These are phyloP conservation scores for Hibiscus syriacus DNA, from an alignment of 345 rosid species.

Conservation along the genomic window DNA sequence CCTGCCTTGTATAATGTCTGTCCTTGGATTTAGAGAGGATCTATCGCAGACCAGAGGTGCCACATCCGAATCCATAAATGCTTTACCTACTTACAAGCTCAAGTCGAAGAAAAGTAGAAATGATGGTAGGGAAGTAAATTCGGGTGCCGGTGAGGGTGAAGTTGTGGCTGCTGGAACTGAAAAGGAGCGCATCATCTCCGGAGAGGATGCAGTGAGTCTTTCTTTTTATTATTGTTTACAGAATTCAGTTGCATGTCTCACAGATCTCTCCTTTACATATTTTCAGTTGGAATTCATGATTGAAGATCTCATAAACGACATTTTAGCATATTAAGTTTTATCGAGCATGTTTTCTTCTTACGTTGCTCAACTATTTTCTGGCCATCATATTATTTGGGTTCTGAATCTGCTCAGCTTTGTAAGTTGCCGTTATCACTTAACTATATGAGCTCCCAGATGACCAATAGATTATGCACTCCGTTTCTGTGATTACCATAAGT, in stretches of 20 bases:
- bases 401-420: not conserved
- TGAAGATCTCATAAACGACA: not conserved
- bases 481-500: not conserved
- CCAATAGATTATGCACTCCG: not conserved
- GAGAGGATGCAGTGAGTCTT: conserved; percentile 83
- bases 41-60: conserved; percentile 85
- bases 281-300: not conserved
- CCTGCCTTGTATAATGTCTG: conserved; percentile 84
- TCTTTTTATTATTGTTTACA: not conserved
- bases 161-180: conserved; percentile 94
- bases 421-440: not conserved
- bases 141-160: conserved; percentile 62
- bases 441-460: not conserved
- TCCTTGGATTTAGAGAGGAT: conserved; percentile 91
- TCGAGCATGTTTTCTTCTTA: not conserved
- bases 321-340: not conserved
- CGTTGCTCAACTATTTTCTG: not conserved
- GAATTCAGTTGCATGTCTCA: not conserved
- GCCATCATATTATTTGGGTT: conserved; percentile 8
- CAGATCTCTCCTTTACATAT: not conserved
- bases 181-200: conserved; percentile 68
- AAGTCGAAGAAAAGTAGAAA: conserved; percentile 61
- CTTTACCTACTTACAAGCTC: conserved; percentile 85
- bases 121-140: conserved; percentile 38
- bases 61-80: conserved; percentile 74